A percentile compares a stretch with the other conserved stretches of the same genome.
phyloP scores from a whole-genome alignment of 2,329 filamentous ascomycete species.

The Pyrenochaeta sp. region DNA sequence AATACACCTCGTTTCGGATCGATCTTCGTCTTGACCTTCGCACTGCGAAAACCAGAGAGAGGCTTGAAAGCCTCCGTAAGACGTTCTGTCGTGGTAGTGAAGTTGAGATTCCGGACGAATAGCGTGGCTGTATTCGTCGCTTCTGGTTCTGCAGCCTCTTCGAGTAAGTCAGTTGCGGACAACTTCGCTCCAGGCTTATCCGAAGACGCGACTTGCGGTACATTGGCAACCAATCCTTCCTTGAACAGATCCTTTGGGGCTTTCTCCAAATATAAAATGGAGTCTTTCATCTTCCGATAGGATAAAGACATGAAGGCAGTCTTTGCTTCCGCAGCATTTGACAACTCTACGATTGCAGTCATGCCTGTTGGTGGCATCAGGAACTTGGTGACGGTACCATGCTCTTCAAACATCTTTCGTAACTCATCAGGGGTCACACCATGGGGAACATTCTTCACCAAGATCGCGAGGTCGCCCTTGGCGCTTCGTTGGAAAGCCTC shows the following conservation, averaged over 20 bases:
- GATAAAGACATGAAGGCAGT: conserved; percentile 84
- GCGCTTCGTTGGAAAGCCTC: conserved; percentile 87
- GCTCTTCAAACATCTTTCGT: conserved; percentile 81
- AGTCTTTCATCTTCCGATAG: conserved; percentile 90
- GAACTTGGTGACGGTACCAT: conserved; percentile 80
- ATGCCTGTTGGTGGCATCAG: conserved; percentile 93
- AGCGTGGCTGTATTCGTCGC: conserved; percentile 76
- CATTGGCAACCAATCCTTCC: conserved; percentile 39
- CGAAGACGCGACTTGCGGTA: conserved; percentile 44
- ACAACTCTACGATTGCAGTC: conserved; percentile 92
- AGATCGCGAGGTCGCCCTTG: conserved; percentile 84
- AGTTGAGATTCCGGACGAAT: conserved; percentile 94
- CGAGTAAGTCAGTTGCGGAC: conserved; percentile 74
- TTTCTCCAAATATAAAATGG: conserved; percentile 91
- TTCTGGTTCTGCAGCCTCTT: conserved; percentile 63
- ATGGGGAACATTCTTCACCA: conserved; percentile 95
- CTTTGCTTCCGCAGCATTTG: conserved; percentile 79
- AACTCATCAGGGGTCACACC: conserved; percentile 82
- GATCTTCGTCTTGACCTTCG: conserved; percentile 89
- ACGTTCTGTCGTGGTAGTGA: conserved; percentile 79
- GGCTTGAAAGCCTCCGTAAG: conserved; percentile 80
- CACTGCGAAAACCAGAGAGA: conserved; percentile 87
- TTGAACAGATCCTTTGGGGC: conserved; percentile 84
- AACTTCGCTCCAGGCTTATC: conserved; percentile 59
- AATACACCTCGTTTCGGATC: conserved; percentile 92